A percentile compares a stretch with the other conserved stretches of the same genome.
Evolutionary conservation across 768 basidiomycete species (phyloP).

Genomic region (Zangia roseola): DNA sequence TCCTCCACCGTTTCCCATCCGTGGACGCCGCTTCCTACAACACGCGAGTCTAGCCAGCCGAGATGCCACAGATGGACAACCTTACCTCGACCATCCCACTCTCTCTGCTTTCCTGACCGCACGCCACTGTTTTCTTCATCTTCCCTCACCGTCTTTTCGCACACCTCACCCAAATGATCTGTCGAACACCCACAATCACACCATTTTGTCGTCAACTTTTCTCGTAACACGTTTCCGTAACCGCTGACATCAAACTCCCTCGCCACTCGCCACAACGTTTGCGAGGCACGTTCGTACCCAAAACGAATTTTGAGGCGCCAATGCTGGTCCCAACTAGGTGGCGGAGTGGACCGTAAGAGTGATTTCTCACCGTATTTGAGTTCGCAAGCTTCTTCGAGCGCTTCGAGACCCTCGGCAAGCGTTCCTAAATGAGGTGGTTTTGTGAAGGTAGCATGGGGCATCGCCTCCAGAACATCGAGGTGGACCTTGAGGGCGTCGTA

Average conservation of each 20-base stretch:
- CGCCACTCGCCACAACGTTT: conserved; percentile 69
- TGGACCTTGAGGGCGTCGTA: conserved; percentile 59
- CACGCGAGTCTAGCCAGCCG: background rate
- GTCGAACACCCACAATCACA: conserved; percentile 82
- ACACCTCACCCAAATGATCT: conserved; percentile 74
- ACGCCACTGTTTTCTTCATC: conserved; percentile 63
- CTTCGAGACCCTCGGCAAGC: conserved; percentile 54
- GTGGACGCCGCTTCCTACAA: conserved; percentile 53
- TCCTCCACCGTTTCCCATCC: conserved; percentile 78
- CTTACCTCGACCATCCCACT: conserved; percentile 73
- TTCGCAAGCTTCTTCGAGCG: conserved; percentile 65
- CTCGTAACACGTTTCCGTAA: conserved; percentile 65
- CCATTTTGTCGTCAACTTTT: conserved; percentile 74
- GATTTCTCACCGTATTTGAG: conserved; percentile 48
- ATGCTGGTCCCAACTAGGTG: conserved; percentile 50
- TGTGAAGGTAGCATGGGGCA: conserved; percentile 54
- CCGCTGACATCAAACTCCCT: conserved; percentile 72
- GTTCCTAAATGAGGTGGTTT: conserved; percentile 68
- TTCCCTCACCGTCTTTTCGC: conserved; percentile 68
- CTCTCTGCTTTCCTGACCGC: conserved; percentile 63
- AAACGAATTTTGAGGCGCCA: conserved; percentile 60
- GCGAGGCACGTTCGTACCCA: conserved; percentile 63
- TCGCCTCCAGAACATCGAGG: conserved; percentile 57
- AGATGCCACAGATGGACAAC: background rate
- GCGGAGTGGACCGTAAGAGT: conserved; percentile 29